phyloP scores from a whole-genome alignment of 805 yeast species.

The Zygosaccharomyces siamensis region DNA sequence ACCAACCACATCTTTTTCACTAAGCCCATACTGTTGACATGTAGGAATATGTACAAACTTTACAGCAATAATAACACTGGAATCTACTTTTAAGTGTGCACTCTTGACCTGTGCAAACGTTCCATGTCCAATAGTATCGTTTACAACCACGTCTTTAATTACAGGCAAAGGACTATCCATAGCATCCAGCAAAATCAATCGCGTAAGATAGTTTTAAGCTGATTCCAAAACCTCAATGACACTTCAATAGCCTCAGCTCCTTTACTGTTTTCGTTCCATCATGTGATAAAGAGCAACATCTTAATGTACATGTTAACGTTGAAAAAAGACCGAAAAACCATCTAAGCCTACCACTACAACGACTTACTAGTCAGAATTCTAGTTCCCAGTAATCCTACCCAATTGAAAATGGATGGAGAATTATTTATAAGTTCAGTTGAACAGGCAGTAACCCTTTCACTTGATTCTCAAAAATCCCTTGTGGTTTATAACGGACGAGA shows the following conservation, averaged over 20 bases:
- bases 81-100: conserved; percentile 39
- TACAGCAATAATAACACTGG: conserved; percentile 47
- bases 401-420: conserved; percentile 9
- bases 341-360: neutral
- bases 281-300: neutral
- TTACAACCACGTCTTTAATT: conserved; percentile 43
- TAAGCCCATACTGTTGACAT: conserved; percentile 35
- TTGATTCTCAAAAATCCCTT: conserved; percentile 36
- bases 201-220: neutral
- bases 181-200: neutral
- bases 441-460: conserved; percentile 40
- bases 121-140: conserved; percentile 60
- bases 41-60: conserved; percentile 49
- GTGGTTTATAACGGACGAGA: conserved; percentile 36
- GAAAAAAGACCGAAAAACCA: neutral
- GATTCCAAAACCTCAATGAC: neutral
- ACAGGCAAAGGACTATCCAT: conserved; percentile 38
- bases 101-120: conserved; percentile 59
- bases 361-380: neutral
- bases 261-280: neutral
- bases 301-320: neutral
- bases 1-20: conserved; percentile 41
- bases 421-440: conserved; percentile 28
- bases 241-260: neutral
- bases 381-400: neutral